Evolutionary conservation across 192 early-diverging fungal genomes (phyloP), one percentile per base, ranked within the genome.

Genomic region (Rhizophagus clarus): DNA sequence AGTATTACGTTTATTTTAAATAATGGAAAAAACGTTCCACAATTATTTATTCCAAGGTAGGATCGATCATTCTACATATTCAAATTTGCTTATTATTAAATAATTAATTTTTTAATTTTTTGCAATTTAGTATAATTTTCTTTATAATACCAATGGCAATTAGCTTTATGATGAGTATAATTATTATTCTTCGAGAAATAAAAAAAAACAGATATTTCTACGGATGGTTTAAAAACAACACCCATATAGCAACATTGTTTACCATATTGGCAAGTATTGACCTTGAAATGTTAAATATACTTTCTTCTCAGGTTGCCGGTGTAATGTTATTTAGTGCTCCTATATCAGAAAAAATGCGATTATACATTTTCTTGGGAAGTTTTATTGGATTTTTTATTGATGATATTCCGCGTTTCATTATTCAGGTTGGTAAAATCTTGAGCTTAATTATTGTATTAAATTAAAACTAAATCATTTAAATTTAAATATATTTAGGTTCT

Each of bases 11-110:
- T 72, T 28, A 9, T 72, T 49, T 6, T 72, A 9, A 22, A 26
- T 37, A 49, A 49, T 28, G 71, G 71, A 4, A 8, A 24, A 42
- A 37, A 72, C 14, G 40, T 72, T 0, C 37, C 24, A 47, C 17
- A 10, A 72, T 24, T 72, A 11, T 72, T 47, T 49, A 14, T 72
- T 15, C 45, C 71, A 24, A 72, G 71, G 71, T 72, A 24, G 11
- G 45, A 9, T 49, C 8, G 20, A 49, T 11, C 12, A 31, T 14
- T 14, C 12, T 32, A 32, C 4, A 28, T 24, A 5, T 20, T 29
- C 28, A 31, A n/a, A 51, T n/a, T 28, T 22, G 3, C 14, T 34
- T 51, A 11, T 34, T 4, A 12, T 3, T 61, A 29, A 56, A 11
- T 20, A 12, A 31, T 31, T 49, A 29, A 29, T 56, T 11, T 56